phyloP scores from a whole-genome alignment of 257 asterid species.

The Phtheirospermum japonicum region DNA sequence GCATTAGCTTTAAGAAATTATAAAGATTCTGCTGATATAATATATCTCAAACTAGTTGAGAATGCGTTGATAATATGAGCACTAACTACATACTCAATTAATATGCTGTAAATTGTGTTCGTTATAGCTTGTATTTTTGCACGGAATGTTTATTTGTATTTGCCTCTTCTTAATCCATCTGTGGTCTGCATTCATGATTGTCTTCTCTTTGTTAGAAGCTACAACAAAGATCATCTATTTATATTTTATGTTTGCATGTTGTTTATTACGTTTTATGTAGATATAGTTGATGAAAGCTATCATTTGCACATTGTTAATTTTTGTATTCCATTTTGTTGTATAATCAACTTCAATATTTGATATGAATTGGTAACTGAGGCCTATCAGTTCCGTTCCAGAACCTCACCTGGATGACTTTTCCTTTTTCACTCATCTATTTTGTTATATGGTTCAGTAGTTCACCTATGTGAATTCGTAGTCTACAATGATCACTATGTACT shows the following conservation, averaged over 20 bases:
- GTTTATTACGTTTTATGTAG: background rate
- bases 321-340: background rate
- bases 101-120: slow-evolving; percentile 8
- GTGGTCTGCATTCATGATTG: slow-evolving; percentile 16
- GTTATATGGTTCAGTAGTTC: background rate
- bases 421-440: background rate
- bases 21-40: background rate
- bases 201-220: background rate
- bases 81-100: background rate
- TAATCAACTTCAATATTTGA: background rate
- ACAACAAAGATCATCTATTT: background rate
- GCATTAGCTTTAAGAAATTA: slow-evolving; percentile 2
- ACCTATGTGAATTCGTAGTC: background rate
- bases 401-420: background rate
- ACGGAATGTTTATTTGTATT: background rate
- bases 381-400: background rate
- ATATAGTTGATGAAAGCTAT: slow-evolving; percentile 4
- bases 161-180: background rate
- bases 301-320: background rate
- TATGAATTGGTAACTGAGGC: background rate
- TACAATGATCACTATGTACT: background rate
- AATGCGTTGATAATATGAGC: background rate
- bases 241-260: background rate
- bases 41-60: background rate
- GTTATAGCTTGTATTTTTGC: background rate